Evolutionary conservation across 768 basidiomycete genomes (phyloP), one percentile per base, ranked within the genome.

Genomic region (Amanita thiersii): DNA sequence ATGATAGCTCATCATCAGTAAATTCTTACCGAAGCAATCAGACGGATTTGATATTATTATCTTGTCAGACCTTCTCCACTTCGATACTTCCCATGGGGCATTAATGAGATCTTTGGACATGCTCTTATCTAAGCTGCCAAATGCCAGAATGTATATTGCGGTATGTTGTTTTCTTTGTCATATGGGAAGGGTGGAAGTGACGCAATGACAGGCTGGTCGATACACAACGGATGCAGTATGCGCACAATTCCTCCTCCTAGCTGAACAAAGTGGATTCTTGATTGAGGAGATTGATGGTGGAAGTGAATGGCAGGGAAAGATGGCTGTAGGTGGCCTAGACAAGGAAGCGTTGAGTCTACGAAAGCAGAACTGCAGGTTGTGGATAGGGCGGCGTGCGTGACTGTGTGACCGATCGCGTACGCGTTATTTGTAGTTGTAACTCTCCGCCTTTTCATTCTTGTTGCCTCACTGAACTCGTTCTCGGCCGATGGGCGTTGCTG

Each of bases 401-500:
- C n/a, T 6, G 8, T 15, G 44, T 45, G 44, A 45, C 44, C 23
- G 38, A 39, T 38, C 44, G 43, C 37, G 43, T 44, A 29, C 45
- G 45, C 34, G 49, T 50, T 47, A 24, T 44, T 50, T 46, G 29
- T 39, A 17, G 14, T 4, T n/a, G 11, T 38, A 38, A 24, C 9
- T 2, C 38, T 37, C 30, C 24, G 23, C 8, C 14, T 17, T 19
- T 35, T 18, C n/a, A 19, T 20, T 32, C 10, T 12, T n/a, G 21
- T 21, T 31, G 17, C 7, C 38, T 35, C 29, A 8, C 33, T 30
- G 9, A 28, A 17, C 30, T 42, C 31, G 12, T 40, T 52, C 21
- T 17, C 11, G 26, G 3, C 25, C 37, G 14, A 96, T 97, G 94
- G 94, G 94, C 20, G 97, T 98, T 44, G 73, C 80, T 44, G 94